Evolutionary conservation across 768 basidiomycete genomes (phyloP).

Genomic region (Lentinula sp.): DNA sequence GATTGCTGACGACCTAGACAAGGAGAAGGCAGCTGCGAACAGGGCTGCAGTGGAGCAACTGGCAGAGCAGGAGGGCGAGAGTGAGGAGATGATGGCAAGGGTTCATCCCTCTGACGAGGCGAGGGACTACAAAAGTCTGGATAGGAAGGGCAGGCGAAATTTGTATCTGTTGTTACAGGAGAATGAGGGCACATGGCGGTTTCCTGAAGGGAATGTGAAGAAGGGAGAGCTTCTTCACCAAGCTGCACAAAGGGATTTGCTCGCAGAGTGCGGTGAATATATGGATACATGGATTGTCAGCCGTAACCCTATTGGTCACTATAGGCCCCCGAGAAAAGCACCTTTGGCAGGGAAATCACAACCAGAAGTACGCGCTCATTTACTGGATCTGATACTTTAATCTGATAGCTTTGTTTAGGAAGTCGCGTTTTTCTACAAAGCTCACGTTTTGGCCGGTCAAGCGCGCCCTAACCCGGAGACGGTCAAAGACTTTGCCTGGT

Average conservation of each 20-base stretch:
- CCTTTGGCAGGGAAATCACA: slow-evolving; percentile 18
- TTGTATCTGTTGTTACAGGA: slow-evolving; percentile 75
- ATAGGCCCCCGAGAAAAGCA: slow-evolving; percentile 40
- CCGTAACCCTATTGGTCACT: slow-evolving; percentile 79
- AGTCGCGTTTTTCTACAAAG: slow-evolving; percentile 87
- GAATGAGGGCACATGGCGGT: slow-evolving; percentile 64
- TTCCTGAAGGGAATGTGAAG: slow-evolving; percentile 64
- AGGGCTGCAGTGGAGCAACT: slow-evolving; percentile 55
- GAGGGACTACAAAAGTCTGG: slow-evolving; percentile 66
- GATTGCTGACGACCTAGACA: slow-evolving; percentile 35
- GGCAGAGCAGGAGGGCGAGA: slow-evolving; percentile 53
- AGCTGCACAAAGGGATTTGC: slow-evolving; percentile 69
- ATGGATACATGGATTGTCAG: slow-evolving; percentile 97
- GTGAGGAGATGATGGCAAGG: slow-evolving; percentile 57
- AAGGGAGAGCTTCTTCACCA: slow-evolving; percentile 73
- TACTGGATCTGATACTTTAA: not conserved
- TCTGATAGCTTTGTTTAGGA: slow-evolving; percentile 35
- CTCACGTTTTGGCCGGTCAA: slow-evolving; percentile 88
- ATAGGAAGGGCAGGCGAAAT: slow-evolving; percentile 80
- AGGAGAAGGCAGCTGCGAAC: slow-evolving; percentile 43
- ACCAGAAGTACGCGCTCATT: slow-evolving; percentile 29
- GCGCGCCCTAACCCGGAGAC: slow-evolving; percentile 49
- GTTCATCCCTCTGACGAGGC: slow-evolving; percentile 53
- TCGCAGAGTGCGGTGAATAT: slow-evolving; percentile 64
- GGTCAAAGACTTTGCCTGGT: slow-evolving; percentile 82